Evolutionary conservation across 1,139 yeast species (phyloP).

Genomic region (Taphrina deformans): DNA sequence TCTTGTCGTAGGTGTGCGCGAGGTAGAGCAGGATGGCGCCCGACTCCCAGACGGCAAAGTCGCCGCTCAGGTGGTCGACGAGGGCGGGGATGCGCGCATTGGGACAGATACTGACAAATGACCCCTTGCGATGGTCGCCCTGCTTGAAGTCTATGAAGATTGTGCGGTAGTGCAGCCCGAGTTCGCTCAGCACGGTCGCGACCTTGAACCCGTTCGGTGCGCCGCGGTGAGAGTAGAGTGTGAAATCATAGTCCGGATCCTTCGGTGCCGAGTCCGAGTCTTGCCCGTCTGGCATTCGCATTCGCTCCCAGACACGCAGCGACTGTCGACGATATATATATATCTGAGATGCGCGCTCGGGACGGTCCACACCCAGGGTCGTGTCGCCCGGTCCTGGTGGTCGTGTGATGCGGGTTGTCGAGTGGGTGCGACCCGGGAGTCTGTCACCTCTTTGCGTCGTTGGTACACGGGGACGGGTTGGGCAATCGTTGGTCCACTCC

Average conservation of each 20-base stretch:
- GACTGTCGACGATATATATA: too few species aligned
- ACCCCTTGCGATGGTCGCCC: conserved; percentile 50
- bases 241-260: conserved; percentile 23
- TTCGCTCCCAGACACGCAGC: too few species aligned
- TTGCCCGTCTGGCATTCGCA: conserved; percentile 11
- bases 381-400: too few species aligned
- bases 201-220: conserved; percentile 44
- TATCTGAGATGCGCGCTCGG: too few species aligned
- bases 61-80: conserved; percentile 50
- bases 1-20: conserved; percentile 56
- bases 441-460: background rate
- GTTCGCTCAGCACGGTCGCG: conserved; percentile 82
- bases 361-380: too few species aligned
- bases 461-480: background rate
- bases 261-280: background rate
- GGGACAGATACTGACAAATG: conserved; percentile 59
- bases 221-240: conserved; percentile 38
- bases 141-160: conserved; percentile 72
- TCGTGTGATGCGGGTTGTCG: background rate
- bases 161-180: conserved; percentile 74
- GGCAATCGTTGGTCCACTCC: background rate
- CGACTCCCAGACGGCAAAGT: conserved; percentile 53
- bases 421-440: too few species aligned
- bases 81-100: conserved; percentile 65
- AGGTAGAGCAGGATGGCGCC: conserved; percentile 61